Base-by-base conservation (phyloP, 257 asterid genomes). In the Solanum corneliomulleri region DNA sequence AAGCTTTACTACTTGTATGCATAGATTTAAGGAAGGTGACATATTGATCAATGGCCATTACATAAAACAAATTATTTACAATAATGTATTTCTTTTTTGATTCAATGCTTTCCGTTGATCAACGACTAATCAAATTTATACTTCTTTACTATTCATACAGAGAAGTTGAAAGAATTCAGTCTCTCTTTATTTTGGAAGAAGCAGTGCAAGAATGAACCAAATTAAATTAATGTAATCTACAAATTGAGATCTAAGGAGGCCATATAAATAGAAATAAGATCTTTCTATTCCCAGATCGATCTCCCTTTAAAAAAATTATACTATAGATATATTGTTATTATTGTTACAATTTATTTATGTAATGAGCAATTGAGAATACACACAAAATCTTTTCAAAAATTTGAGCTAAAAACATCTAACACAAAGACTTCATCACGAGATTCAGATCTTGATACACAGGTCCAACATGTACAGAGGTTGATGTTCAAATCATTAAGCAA, bases 201-300 rank as follows among this genome's bases (percentile, higher is more conserved):
- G 39, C 39, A 35, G 7, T 5, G 39, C 39, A 35, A 35, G 39
- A 35, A 35, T 35, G 39, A 35, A 35, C 39, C 39, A 35, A 35
- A 35, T 6, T 0, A 37, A 37, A 37, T 37, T 2, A 37, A 1
- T 37, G 39, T 37, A 18, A 52, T 52, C 0, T 23, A 6, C 10
- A 52, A 52, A 52, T 52, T 18, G 62, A 2, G 11, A 52, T 8
- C 23, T 8, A 52, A 52, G n/a, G 10, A 16, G 23, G 21, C 39
- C 7, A 52, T 52, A 52, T 0, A 6, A 0, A 0, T 52, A 52
- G 10, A 3, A 1, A 14, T 52, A 52, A 7, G 4, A 0, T 52
- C 0, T 16, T 23, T 52, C 4, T 52, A 52, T 52, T 16, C 10
- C 3, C 60, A 18, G 0, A 52, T 16, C 4, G 62, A 18, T 16